A percentile compares a stretch with the other conserved stretches of the same genome.
Evolutionary conservation across 169 alveolate genomes (phyloP).

Genomic region (Eimeria acervulina): DNA sequence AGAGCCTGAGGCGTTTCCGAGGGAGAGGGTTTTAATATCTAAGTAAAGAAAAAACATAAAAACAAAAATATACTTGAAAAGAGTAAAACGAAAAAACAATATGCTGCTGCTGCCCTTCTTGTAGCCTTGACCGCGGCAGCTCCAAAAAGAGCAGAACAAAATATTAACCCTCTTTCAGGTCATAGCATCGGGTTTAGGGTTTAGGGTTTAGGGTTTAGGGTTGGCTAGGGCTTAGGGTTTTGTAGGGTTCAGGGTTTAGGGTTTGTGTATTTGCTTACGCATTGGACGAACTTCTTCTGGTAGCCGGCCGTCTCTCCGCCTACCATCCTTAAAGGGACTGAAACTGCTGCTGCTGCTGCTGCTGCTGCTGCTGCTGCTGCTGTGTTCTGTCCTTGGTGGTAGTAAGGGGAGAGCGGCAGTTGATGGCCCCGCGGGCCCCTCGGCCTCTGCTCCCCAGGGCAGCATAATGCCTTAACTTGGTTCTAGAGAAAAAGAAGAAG

Average conservation of each 20-base stretch:
- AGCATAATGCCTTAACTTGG: background rate
- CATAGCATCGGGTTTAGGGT: constrained; percentile 56
- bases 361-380: constrained; percentile 28
- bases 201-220: constrained; percentile 68
- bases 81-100: background rate
- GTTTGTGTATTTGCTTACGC: constrained; percentile 33
- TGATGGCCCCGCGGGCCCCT: constrained; percentile 42
- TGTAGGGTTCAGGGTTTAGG: background rate
- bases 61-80: background rate
- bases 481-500: background rate
- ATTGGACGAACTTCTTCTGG: constrained; percentile 35
- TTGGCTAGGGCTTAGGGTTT: constrained; percentile 42
- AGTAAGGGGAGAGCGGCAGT: background rate
- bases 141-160: background rate
- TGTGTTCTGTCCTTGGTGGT: background rate
- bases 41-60: background rate
- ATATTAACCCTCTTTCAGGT: background rate
- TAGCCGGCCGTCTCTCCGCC: constrained; percentile 1
- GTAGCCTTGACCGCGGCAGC: background rate
- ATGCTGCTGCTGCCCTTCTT: background rate
- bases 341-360: background rate
- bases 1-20: constrained; percentile 67
- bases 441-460: background rate
- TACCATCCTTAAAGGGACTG: background rate
- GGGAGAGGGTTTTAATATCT: constrained; percentile 72